A percentile compares a stretch with the other conserved stretches of the same genome.
These are phyloP conservation scores for Sphaerulina musiva DNA, from an alignment of 2,329 filamentous ascomycete genomes.

Conservation along the genomic window DNA sequence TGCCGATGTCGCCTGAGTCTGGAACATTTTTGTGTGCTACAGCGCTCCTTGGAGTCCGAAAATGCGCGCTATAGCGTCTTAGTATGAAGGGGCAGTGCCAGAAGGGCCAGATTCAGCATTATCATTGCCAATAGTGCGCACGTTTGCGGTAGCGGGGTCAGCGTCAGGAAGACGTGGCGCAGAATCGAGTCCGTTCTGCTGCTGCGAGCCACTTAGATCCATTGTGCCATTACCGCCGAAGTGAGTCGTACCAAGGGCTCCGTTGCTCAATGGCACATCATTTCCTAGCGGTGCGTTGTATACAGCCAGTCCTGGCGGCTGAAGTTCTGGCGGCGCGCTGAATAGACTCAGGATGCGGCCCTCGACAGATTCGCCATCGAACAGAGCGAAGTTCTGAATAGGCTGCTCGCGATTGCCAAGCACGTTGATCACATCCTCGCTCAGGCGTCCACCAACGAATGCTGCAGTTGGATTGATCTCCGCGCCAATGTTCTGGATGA, in stretches of 20 bases:
- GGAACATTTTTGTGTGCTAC: too few relatives aligned
- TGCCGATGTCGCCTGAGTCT: too few relatives aligned
- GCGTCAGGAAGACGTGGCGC: too few relatives aligned
- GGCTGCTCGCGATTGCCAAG: constrained; percentile 86
- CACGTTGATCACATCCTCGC: constrained; percentile 96
- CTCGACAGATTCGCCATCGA: constrained; percentile 76
- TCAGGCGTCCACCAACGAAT: constrained; percentile 80
- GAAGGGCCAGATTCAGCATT: too few relatives aligned
- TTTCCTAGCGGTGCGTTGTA: not conserved
- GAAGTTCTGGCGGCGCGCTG: constrained; percentile 24
- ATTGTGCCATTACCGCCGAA: not conserved
- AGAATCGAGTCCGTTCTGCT: not conserved
- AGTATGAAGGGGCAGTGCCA: too few relatives aligned
- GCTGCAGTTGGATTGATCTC: constrained; percentile 84
- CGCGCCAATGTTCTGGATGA: constrained; percentile 76
- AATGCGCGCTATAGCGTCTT: too few relatives aligned
- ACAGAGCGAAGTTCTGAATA: constrained; percentile 88
- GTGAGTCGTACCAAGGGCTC: not conserved
- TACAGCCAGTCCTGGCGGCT: not conserved
- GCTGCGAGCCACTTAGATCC: not conserved
- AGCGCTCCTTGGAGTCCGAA: too few relatives aligned
- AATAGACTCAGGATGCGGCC: constrained; percentile 70
- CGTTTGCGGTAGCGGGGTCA: too few relatives aligned
- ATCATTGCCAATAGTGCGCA: too few relatives aligned
- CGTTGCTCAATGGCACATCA: not conserved